Evolutionary conservation across 1,284 basidiomycete species (phyloP), one percentile per base, ranked within the genome.

Genomic region (Leccinum griseonigrum): DNA sequence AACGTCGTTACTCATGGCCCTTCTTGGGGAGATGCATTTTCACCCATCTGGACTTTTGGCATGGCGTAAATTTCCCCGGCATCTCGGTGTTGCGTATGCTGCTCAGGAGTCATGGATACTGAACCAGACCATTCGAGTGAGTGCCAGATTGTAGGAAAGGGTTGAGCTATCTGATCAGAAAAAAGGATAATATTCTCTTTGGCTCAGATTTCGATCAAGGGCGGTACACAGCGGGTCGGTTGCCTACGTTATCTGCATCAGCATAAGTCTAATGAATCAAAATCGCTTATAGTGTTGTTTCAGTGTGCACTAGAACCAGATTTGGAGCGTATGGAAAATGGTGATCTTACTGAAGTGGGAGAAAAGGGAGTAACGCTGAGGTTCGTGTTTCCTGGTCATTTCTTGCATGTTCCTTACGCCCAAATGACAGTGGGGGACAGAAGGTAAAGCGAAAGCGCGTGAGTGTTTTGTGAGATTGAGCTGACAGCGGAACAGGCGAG

Each of bases 101-200:
- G 82, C 85, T 3, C 87, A 89, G 68, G 85, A 87, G 67, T 81
- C 84, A 5, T 88, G 86, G 85, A 83, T 83, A n/a, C 76, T 79
- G 67, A 83, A 80, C 62, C 80, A 79, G 60, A 83, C 79, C 0
- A 81, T 82, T 60, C 74, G 74, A 62, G 79, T n/a, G 29, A 51
- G 53, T 38, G n/a, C 31, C 18, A n/a, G 6, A 26, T n/a, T 29
- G 16, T 14, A 32, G 1, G 34, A 18, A 10, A 80, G 83, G 58
- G 71, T 31, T 5, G 4, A 14, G 3, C 48, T 4, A 50, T 56
- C 36, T 58, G n/a, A 58, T 26, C 18, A 16, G 26, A 28, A 28
- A 32, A 29, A 29, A 64, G 58, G 58, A 64, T 3, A 64, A 64
- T 43, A 64, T 64, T 40, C 16, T 64, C 9, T 64, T 64, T 56